A percentile compares a stretch with the other conserved stretches of the same genome.
Evolutionary conservation across 352 stramenopile genomes (phyloP).

Genomic region (Globisporangium nunn): DNA sequence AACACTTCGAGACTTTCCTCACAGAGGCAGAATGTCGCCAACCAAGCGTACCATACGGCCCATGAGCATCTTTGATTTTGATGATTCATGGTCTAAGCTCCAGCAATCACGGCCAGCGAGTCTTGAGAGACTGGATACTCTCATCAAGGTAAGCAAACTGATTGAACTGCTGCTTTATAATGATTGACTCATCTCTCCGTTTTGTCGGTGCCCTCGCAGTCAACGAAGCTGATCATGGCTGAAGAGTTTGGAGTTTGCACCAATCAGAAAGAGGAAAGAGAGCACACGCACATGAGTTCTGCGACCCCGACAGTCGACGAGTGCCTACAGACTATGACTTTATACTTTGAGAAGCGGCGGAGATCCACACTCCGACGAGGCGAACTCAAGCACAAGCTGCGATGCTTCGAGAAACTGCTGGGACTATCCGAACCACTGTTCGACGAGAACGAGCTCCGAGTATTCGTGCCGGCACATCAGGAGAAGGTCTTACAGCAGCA

Average conservation of each 20-base stretch:
- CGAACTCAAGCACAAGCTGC: constrained; percentile 9
- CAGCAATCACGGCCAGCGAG: constrained; percentile 6
- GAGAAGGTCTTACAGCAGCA: constrained; percentile 21
- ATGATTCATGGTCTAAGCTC: constrained; percentile 9
- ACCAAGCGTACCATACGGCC: neutral
- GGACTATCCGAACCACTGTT: constrained; percentile 2
- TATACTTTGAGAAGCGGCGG: constrained; percentile 5
- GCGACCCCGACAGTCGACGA: neutral
- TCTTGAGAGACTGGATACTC: constrained; percentile 3
- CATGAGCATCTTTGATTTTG: constrained; percentile 13
- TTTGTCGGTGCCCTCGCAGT: neutral
- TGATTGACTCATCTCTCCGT: neutral
- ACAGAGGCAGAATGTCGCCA: constrained; percentile 1
- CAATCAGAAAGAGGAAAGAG: constrained; percentile 6
- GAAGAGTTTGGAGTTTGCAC: constrained; percentile 7
- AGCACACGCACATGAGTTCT: neutral
- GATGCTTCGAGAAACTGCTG: constrained; percentile 10
- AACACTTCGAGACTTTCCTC: neutral
- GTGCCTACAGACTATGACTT: constrained; percentile 2
- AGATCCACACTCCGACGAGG: neutral
- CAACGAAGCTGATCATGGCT: constrained; percentile 2
- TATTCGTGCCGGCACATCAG: constrained; percentile 23
- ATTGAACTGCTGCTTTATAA: neutral
- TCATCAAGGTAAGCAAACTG: constrained; percentile 7
- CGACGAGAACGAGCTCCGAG: constrained; percentile 9